Evolutionary conservation across 306 rosid species (phyloP).

Genomic region (Luffa acutangula): DNA sequence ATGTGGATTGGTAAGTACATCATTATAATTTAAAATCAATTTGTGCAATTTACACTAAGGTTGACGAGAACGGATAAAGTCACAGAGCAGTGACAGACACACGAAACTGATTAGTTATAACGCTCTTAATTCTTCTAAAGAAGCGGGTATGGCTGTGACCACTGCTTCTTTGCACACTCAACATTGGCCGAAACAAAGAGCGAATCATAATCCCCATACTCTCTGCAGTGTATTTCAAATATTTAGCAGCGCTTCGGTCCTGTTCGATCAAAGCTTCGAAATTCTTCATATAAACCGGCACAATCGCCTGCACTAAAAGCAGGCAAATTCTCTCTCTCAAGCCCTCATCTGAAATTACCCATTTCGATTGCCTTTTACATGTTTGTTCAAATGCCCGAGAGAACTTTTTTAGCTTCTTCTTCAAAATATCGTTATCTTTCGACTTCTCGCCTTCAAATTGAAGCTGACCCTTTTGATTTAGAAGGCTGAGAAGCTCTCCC

Average conservation of each 20-base stretch:
- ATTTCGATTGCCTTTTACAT: conserved; percentile 49
- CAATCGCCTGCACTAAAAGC: conserved; percentile 54
- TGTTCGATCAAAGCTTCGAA: conserved; percentile 36
- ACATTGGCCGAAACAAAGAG: conserved; percentile 44
- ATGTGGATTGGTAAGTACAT: not conserved
- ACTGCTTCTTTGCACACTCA: conserved; percentile 12
- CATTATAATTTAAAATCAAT: not conserved
- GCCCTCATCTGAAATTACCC: conserved; percentile 47
- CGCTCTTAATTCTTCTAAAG: conserved; percentile 33
- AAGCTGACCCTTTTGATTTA: conserved; percentile 25
- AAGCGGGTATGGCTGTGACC: conserved; percentile 27
- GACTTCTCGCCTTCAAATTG: conserved; percentile 13
- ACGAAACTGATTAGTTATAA: conserved; percentile 33
- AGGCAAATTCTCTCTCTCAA: conserved; percentile 46
- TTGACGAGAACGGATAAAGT: not conserved
- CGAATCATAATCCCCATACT: conserved; percentile 47
- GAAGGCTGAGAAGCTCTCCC: conserved; percentile 41
- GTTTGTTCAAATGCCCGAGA: conserved; percentile 44
- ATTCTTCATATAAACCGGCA: conserved; percentile 49
- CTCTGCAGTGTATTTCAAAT: conserved; percentile 35
- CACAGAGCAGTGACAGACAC: conserved; percentile 27
- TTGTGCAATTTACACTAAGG: not conserved
- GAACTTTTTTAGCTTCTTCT: conserved; percentile 44
- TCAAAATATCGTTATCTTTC: conserved; percentile 23
- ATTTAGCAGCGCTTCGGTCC: conserved; percentile 36